These are phyloP conservation scores for Talaromyces verruculosus DNA, from an alignment of 2,329 filamentous ascomycete species.

Conservation along the genomic window DNA sequence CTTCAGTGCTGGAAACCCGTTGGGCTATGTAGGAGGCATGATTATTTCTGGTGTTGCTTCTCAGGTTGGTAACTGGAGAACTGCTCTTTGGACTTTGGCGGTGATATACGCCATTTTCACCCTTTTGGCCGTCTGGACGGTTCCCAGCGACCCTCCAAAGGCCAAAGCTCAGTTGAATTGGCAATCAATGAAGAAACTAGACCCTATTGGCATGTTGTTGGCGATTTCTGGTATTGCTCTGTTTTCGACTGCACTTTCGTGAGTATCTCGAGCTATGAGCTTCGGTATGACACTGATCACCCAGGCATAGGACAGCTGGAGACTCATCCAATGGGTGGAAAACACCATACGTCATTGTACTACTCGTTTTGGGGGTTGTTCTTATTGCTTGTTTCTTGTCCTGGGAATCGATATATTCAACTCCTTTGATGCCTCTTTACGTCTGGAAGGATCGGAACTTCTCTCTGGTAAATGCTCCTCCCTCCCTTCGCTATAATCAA, in stretches of 20 bases:
- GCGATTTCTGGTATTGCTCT: slow-evolving; percentile 65
- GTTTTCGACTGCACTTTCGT: slow-evolving; percentile 63
- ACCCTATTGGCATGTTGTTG: slow-evolving; percentile 60
- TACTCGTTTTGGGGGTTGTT: slow-evolving; percentile 61
- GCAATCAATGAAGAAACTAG: slow-evolving; percentile 58
- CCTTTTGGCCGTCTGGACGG: slow-evolving; percentile 59
- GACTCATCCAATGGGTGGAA: slow-evolving; percentile 64
- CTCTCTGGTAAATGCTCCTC: slow-evolving; percentile 51
- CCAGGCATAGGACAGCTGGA: slow-evolving; percentile 42
- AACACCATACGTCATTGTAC: slow-evolving; percentile 60
- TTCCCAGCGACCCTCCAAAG: slow-evolving; percentile 54
- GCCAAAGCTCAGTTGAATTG: slow-evolving; percentile 45
- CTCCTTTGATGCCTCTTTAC: slow-evolving; percentile 55
- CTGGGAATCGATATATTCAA: slow-evolving; percentile 59
- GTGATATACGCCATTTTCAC: slow-evolving; percentile 64
- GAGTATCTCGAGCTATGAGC: slow-evolving; percentile 20
- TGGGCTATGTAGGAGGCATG: slow-evolving; percentile 58
- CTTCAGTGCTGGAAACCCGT: slow-evolving; percentile 56
- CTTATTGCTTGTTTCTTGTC: slow-evolving; percentile 59
- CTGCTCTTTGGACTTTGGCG: slow-evolving; percentile 61
- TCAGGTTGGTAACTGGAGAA: slow-evolving; percentile 63
- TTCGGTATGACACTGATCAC: background rate
- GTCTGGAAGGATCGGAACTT: slow-evolving; percentile 65
- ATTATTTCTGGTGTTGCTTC: slow-evolving; percentile 64
- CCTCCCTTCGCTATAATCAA: background rate